Percentiles rank a stretch among this genome's conserved stretches.
These are phyloP conservation scores for Pythium biforme DNA, from an alignment of 352 stramenopile genomes.

Conservation along the genomic window DNA sequence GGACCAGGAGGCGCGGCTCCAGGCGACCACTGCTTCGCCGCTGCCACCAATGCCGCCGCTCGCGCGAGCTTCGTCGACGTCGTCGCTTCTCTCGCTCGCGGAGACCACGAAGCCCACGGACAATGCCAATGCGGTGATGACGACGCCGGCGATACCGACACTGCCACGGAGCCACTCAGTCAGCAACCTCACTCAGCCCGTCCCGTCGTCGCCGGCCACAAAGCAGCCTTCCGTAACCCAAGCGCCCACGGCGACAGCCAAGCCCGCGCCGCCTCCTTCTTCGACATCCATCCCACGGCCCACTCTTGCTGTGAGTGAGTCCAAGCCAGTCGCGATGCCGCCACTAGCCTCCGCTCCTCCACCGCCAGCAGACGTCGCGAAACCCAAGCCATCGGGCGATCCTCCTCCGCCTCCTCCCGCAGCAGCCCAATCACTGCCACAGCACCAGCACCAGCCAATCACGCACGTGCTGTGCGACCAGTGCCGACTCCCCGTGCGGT, in stretches of 20 bases:
- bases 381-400: not conserved
- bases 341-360: not conserved
- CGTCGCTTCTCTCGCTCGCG: conserved; percentile 12
- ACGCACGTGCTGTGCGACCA: conserved; percentile 35
- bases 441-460: not conserved
- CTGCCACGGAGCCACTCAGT: conserved; percentile 22
- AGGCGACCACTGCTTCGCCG: not conserved
- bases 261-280: not conserved
- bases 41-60: conserved; percentile 12
- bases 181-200: not conserved
- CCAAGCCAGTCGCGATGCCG: not conserved
- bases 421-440: not conserved
- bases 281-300: not conserved
- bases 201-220: not conserved
- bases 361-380: not conserved
- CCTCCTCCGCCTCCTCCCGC: not conserved
- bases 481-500: conserved; percentile 52
- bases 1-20: conserved; percentile 43
- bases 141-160: not conserved
- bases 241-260: not conserved
- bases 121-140: not conserved
- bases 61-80: conserved; percentile 33
- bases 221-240: not conserved
- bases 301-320: not conserved
- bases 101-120: not conserved